A percentile compares a stretch with the other conserved stretches of the same genome.
Evolutionary conservation across 495 filamentous ascomycete species (phyloP).

Genomic region (Letharia columbiana): DNA sequence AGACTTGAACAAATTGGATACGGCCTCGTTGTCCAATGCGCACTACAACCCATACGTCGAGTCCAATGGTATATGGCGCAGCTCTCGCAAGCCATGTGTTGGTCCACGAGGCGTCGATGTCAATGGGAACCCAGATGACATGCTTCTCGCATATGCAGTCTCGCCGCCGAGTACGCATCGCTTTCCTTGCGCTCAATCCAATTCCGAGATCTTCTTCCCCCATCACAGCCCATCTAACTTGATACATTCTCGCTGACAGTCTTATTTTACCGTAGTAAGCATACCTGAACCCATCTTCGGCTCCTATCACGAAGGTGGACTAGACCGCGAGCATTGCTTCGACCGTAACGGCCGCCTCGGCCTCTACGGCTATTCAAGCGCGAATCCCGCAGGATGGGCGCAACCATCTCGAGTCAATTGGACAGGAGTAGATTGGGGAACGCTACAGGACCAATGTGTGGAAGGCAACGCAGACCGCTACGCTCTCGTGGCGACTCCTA

Average conservation of each 20-base stretch:
- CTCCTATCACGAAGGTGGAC: conserved; percentile 37
- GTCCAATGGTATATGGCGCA: background rate
- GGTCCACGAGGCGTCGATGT: conserved; percentile 10
- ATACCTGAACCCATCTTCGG: conserved; percentile 36
- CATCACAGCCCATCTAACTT: background rate
- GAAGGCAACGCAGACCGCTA: background rate
- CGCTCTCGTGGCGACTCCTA: background rate
- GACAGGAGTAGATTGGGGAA: background rate
- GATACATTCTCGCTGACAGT: background rate
- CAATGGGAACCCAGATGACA: conserved; percentile 3
- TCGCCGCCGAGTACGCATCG: background rate
- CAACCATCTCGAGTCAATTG: background rate
- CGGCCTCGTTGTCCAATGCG: background rate
- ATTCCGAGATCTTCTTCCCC: background rate
- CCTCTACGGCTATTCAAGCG: background rate
- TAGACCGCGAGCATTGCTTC: conserved; percentile 40
- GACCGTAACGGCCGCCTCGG: conserved; percentile 39
- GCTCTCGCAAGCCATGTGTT: conserved; percentile 1
- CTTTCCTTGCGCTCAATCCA: background rate
- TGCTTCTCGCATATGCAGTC: conserved; percentile 6
- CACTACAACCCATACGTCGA: background rate
- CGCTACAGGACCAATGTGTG: background rate
- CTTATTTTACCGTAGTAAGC: background rate
- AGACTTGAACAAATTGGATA: background rate
- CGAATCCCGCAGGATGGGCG: background rate